These are phyloP conservation scores for Emericellopsis terricola DNA, from an alignment of 495 filamentous ascomycete species.

Conservation along the genomic window DNA sequence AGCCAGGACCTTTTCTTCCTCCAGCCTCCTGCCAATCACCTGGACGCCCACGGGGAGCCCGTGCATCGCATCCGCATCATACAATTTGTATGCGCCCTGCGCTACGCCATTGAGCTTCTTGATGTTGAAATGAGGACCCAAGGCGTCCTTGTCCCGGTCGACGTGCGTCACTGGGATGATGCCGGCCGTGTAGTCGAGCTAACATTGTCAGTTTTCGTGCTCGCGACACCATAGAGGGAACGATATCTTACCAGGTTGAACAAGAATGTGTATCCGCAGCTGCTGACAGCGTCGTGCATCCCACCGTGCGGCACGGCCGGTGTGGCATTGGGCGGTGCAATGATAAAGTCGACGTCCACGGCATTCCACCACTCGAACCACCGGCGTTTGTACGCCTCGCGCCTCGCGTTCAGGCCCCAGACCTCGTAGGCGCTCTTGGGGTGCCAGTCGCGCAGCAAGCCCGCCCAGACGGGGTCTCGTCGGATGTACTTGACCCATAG, in stretches of 20 bases:
- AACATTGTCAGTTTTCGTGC: background rate
- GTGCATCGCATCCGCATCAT: constrained; percentile 68
- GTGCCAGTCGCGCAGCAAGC: constrained; percentile 51
- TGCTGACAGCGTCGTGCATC: constrained; percentile 72
- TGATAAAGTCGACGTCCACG: constrained; percentile 54
- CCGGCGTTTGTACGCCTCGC: constrained; percentile 56
- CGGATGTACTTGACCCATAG: constrained; percentile 72
- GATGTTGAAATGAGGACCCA: constrained; percentile 37
- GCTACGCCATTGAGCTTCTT: constrained; percentile 61
- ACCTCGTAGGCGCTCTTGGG: constrained; percentile 53
- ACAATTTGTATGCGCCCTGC: constrained; percentile 69
- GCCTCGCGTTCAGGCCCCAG: constrained; percentile 60
- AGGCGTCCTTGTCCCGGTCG: constrained; percentile 44
- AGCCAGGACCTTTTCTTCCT: constrained; percentile 85
- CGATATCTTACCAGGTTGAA: constrained; percentile 56
- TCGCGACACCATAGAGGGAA: background rate
- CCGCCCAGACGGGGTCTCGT: constrained; percentile 60
- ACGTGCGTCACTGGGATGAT: constrained; percentile 81
- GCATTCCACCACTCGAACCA: constrained; percentile 78
- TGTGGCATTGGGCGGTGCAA: constrained; percentile 77
- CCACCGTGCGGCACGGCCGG: constrained; percentile 77
- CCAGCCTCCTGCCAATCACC: constrained; percentile 63
- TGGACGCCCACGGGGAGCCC: constrained; percentile 80
- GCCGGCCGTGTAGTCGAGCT: constrained; percentile 71
- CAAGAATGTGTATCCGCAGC: constrained; percentile 89